Evolutionary conservation across 2,329 filamentous ascomycete species (phyloP).

Genomic region (Paraphoma sp.): DNA sequence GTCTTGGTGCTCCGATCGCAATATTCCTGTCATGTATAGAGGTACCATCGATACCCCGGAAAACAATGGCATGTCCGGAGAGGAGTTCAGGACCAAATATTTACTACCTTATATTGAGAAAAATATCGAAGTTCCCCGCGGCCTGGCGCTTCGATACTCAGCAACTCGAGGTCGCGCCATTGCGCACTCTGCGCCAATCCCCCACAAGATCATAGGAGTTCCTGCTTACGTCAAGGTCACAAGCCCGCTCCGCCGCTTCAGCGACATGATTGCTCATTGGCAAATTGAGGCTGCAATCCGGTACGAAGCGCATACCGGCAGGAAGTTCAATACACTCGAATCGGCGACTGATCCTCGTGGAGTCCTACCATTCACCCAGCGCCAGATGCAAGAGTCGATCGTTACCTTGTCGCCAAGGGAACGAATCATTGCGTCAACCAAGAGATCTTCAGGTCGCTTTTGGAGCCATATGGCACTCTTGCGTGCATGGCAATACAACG

Average conservation of each 20-base stretch:
- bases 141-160: slow-evolving; percentile 52
- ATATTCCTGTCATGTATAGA: slow-evolving; percentile 59
- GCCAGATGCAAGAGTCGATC: slow-evolving; percentile 58
- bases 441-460: slow-evolving; percentile 46
- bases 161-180: slow-evolving; percentile 50
- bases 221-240: slow-evolving; percentile 64
- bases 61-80: slow-evolving; percentile 11
- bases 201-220: slow-evolving; percentile 60
- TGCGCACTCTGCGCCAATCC: slow-evolving; percentile 55
- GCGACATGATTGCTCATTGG: slow-evolving; percentile 68
- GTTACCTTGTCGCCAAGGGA: slow-evolving; percentile 53
- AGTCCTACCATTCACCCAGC: slow-evolving; percentile 59
- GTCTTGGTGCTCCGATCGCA: slow-evolving; percentile 59
- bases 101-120: slow-evolving; percentile 47
- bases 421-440: slow-evolving; percentile 50
- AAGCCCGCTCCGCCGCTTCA: slow-evolving; percentile 66
- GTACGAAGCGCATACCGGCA: slow-evolving; percentile 58
- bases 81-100: slow-evolving; percentile 41
- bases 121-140: slow-evolving; percentile 42
- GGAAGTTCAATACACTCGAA: slow-evolving; percentile 44
- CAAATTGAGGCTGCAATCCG: slow-evolving; percentile 69
- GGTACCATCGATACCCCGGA: slow-evolving; percentile 43
- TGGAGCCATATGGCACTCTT: slow-evolving; percentile 64
- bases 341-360: slow-evolving; percentile 44
- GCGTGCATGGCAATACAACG: slow-evolving; percentile 63